phyloP scores from a whole-genome alignment of 805 yeast species.

The Tetrapisispora iriomotensis region DNA sequence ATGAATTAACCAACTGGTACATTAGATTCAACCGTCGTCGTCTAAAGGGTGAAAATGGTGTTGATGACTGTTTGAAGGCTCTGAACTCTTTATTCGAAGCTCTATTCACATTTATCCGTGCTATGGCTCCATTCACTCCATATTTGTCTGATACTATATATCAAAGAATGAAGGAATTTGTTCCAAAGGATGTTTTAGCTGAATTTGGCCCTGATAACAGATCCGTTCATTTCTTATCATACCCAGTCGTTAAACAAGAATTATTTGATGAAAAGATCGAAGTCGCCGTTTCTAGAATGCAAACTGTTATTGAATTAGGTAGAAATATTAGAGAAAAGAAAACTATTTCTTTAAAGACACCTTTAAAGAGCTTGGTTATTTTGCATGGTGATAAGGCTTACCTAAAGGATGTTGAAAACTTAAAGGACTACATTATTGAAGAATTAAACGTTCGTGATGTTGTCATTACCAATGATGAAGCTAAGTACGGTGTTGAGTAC shows the following conservation, averaged over 20 bases:
- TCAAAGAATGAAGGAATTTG: slow-evolving; percentile 55
- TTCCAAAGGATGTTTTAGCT: slow-evolving; percentile 48
- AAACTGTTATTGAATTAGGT: slow-evolving; percentile 90
- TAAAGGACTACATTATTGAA: slow-evolving; percentile 72
- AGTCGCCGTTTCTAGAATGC: slow-evolving; percentile 89
- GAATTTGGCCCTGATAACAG: slow-evolving; percentile 48
- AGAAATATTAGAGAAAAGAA: slow-evolving; percentile 96
- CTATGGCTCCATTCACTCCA: slow-evolving; percentile 99
- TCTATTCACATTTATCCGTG: slow-evolving; percentile 75
- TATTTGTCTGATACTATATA: slow-evolving; percentile 87
- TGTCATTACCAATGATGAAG: slow-evolving; percentile 82
- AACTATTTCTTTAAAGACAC: slow-evolving; percentile 87
- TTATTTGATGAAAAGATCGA: slow-evolving; percentile 77
- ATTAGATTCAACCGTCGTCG: slow-evolving; percentile 97
- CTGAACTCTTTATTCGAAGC: slow-evolving; percentile 89
- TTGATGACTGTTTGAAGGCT: slow-evolving; percentile 75
- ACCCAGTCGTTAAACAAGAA: slow-evolving; percentile 75
- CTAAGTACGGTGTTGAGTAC: slow-evolving; percentile 83
- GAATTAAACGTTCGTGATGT: slow-evolving; percentile 89
- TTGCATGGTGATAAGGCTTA: slow-evolving; percentile 70
- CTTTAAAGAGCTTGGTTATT: slow-evolving; percentile 79
- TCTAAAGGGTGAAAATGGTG: slow-evolving; percentile 88
- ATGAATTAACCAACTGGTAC: slow-evolving; percentile 96
- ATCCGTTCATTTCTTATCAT: slow-evolving; percentile 90
- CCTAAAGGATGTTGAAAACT: slow-evolving; percentile 65